Evolutionary conservation across 345 rosid genomes (phyloP).

Genomic region (Isatis tinctoria): DNA sequence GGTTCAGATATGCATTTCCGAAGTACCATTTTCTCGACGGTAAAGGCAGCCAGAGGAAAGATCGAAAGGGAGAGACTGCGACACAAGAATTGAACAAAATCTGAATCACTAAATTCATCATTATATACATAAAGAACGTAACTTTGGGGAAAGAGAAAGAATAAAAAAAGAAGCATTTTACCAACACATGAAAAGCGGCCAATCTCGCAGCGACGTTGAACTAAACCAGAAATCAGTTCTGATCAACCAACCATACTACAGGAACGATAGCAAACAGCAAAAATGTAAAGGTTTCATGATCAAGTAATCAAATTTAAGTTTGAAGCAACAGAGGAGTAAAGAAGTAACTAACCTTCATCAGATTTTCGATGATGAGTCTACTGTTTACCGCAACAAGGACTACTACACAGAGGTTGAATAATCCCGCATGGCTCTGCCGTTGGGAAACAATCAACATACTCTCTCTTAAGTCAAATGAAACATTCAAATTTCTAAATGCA

Average conservation of each 20-base stretch:
- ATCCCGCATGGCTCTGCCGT: slow-evolving; percentile 96
- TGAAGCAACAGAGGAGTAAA: not conserved
- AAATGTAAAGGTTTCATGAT: not conserved
- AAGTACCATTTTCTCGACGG: slow-evolving; percentile 71
- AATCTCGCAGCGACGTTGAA: slow-evolving; percentile 79
- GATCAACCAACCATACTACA: slow-evolving; percentile 97
- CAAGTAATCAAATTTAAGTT: not conserved
- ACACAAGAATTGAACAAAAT: not conserved
- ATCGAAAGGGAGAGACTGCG: slow-evolving; percentile 84
- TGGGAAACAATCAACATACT: not conserved
- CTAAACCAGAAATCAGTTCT: slow-evolving; percentile 91
- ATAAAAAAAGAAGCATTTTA: slow-evolving; percentile 17
- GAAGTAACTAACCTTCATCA: slow-evolving; percentile 70
- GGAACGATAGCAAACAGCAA: slow-evolving; percentile 3
- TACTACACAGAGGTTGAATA: slow-evolving; percentile 92
- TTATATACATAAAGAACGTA: not conserved
- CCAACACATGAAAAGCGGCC: slow-evolving; percentile 99
- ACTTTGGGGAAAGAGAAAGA: not conserved
- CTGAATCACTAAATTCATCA: not conserved
- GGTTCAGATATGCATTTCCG: slow-evolving; percentile 49
- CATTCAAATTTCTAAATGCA: not conserved
- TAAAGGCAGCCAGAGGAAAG: slow-evolving; percentile 74
- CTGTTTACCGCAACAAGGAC: slow-evolving; percentile 97
- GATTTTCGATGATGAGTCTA: slow-evolving; percentile 89
- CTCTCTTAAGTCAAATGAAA: too few species aligned